Conservation (phyloP, 2,329 filamentous ascomycete species). For the Microsporum ferrugineum region DNA sequence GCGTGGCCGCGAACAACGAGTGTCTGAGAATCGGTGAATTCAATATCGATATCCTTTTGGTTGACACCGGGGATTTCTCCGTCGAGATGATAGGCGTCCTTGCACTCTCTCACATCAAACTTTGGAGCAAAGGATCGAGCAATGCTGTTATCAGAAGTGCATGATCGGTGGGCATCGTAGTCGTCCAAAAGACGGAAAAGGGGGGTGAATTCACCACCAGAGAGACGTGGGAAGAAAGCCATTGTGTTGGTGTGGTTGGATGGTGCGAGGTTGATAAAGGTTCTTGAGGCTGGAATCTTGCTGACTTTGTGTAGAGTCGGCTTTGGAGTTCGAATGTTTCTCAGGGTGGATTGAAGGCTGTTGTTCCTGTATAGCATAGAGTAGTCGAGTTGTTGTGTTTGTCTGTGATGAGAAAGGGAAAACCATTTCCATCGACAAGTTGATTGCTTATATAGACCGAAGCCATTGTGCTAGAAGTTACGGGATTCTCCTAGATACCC, state of each 20-base stretch:
- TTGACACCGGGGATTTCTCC: constrained; percentile 36
- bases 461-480: constrained; percentile 6
- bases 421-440: constrained; percentile 2
- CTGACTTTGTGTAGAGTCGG: background rate
- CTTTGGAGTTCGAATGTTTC: constrained; percentile 6
- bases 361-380: constrained; percentile 6
- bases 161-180: constrained; percentile 27
- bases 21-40: constrained; percentile 37
- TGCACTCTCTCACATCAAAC: constrained; percentile 36
- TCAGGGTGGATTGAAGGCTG: constrained; percentile 6
- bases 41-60: constrained; percentile 36
- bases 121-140: constrained; percentile 28
- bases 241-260: constrained; percentile 22
- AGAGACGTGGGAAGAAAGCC: constrained; percentile 30
- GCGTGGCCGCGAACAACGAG: constrained; percentile 34
- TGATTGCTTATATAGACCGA: constrained; percentile 10
- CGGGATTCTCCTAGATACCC: background rate
- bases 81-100: constrained; percentile 33
- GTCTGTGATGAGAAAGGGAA: constrained; percentile 5
- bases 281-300: constrained; percentile 4
- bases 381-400: background rate
- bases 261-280: background rate
- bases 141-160: background rate
- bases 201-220: constrained; percentile 27
- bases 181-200: constrained; percentile 35